Evolutionary conservation across 2,329 filamentous ascomycete species (phyloP).

Genomic region (Catunica adiposa): DNA sequence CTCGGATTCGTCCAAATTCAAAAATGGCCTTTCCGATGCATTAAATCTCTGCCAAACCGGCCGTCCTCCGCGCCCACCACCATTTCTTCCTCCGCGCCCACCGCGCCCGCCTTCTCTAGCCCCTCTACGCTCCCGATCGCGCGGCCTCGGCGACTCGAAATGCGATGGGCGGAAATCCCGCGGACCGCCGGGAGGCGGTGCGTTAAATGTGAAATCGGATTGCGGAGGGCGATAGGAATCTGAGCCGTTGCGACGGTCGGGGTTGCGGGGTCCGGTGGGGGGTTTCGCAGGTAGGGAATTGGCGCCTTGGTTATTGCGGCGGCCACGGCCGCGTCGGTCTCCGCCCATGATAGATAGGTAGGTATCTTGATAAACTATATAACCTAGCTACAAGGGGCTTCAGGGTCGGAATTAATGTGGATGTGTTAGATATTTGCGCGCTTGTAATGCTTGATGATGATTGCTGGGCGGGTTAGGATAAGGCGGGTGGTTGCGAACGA

Average conservation of each 20-base stretch:
- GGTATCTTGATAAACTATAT: no score
- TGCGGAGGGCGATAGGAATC: conserved; percentile 21
- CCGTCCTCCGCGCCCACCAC: conserved; percentile 18
- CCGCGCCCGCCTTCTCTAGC: conserved; percentile 14
- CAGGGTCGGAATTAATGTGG: no score
- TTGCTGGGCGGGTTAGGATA: not conserved
- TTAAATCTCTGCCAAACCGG: conserved; percentile 22
- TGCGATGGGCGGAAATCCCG: no score
- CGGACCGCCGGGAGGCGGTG: conserved; percentile 32
- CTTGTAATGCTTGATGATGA: no score
- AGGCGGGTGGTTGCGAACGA: not conserved
- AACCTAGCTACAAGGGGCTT: no score
- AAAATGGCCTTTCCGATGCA: conserved; percentile 33
- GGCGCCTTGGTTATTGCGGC: conserved; percentile 5
- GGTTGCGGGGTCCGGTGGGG: conserved; percentile 6
- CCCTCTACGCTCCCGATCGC: conserved; percentile 10
- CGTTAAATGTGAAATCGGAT: conserved; percentile 40
- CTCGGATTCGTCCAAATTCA: conserved; percentile 27
- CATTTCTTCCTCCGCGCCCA: conserved; percentile 17
- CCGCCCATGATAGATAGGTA: not conserved
- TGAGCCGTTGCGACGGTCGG: not conserved
- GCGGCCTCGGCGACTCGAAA: conserved; percentile 12
- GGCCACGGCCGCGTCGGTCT: conserved; percentile 7
- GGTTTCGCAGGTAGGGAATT: conserved; percentile 1
- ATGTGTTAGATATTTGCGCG: no score